Evolutionary conservation across 2,329 filamentous ascomycete species (phyloP), one percentile per base, ranked within the genome.

Genomic region (Coniella vitis): DNA sequence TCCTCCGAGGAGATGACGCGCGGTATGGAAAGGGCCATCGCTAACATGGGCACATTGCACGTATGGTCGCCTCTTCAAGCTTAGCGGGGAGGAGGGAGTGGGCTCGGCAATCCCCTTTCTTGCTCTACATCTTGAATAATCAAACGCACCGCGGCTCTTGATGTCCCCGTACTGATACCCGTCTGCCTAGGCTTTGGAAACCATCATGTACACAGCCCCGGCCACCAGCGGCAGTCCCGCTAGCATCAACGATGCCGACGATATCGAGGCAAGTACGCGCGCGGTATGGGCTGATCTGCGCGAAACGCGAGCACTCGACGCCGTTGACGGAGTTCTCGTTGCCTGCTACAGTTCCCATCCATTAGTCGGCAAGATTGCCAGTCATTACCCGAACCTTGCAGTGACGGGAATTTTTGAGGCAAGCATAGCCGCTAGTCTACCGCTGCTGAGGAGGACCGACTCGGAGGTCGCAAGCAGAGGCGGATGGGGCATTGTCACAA

Each of bases 341-440:
- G 90, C 90, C 17, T 96, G 91, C 69, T 97, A 88, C 69, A 93
- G 87, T 52, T 81, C 86, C 1, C 90, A 96, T 61, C 82, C 86
- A 0, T 75, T 96, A 0, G 87, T 95, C 0, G 64, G 72, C 0
- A 65, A 74, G 42, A 68, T 95, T 13, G 65, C 58, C 63, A 45
- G 65, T 5, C 38, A 54, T 19, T 48, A 60, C 12, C 54, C 53
- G 19, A 51, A 56, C 9, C 51, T 77, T 69, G 65, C 80, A 31
- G 83, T 89, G 4, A 83, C 80, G 0, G 90, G 91, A 5, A 95
- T 97, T 48, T 93, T 96, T 60, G 90, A 96, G 65, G 86, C 89
- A 1, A 88, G 84, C 59, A 73, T 95, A 13, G 69, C 82, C 2
- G 72, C 81, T 0, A 78, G 81, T 2, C 61, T 90, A 9, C 77